A percentile compares a stretch with the other conserved stretches of the same genome.
Evolutionary conservation across 768 basidiomycete genomes (phyloP).

Genomic region (Xerocomus brunneocitrinus): DNA sequence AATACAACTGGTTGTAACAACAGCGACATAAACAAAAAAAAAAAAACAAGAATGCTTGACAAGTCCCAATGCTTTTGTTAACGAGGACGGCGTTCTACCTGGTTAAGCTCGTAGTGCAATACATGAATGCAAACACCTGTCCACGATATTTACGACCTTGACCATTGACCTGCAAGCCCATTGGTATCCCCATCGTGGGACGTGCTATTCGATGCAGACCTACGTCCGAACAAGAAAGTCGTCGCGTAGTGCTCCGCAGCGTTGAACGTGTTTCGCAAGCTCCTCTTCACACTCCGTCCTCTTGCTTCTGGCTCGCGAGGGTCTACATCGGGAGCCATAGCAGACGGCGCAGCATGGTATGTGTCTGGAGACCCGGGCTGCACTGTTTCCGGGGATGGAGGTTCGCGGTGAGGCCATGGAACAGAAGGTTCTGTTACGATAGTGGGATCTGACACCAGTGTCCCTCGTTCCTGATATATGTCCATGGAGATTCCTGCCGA

Average conservation of each 20-base stretch:
- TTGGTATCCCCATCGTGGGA: constrained; percentile 20
- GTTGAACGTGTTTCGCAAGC: constrained; percentile 60
- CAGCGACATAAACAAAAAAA: constrained; percentile 16
- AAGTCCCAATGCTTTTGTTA: constrained; percentile 12
- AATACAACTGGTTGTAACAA: constrained; percentile 25
- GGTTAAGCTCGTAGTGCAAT: constrained; percentile 3
- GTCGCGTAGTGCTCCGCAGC: constrained; percentile 69
- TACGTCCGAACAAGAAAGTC: constrained; percentile 61
- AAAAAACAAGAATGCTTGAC: constrained; percentile 2
- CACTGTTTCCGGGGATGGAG: constrained; percentile 32
- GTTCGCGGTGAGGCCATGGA: constrained; percentile 44
- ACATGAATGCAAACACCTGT: constrained; percentile 8
- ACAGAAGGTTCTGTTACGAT: constrained; percentile 19
- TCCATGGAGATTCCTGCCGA: constrained; percentile 29
- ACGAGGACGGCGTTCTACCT: constrained; percentile 3
- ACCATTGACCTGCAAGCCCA: constrained; percentile 23
- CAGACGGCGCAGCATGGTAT: constrained; percentile 37
- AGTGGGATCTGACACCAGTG: constrained; percentile 8
- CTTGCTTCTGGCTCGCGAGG: constrained; percentile 39
- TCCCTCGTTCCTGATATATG: constrained; percentile 14
- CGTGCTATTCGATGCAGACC: constrained; percentile 25
- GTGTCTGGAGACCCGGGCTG: constrained; percentile 37
- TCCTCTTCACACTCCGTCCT: constrained; percentile 60
- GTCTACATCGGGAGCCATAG: constrained; percentile 27
- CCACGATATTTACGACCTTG: constrained; percentile 19